These are phyloP conservation scores for Neurospora pannonica DNA, from an alignment of 495 filamentous ascomycete genomes.

Conservation along the genomic window DNA sequence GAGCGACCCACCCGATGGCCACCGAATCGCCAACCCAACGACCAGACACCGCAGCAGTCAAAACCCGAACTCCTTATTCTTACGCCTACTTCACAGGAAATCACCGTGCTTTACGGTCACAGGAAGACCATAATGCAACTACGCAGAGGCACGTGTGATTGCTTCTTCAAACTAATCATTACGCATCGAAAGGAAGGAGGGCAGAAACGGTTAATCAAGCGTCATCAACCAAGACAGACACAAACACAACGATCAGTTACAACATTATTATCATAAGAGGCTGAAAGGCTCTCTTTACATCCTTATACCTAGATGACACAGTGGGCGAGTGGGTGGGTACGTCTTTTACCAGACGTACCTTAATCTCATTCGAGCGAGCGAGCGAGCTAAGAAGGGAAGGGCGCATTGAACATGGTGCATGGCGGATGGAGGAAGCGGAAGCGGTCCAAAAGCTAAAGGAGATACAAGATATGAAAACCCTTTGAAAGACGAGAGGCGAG, in stretches of 20 bases:
- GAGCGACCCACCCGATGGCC: neutral
- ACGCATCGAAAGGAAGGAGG: neutral
- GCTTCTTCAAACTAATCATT: neutral
- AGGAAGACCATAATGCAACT: neutral
- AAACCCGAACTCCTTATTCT: neutral
- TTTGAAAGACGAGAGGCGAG: neutral
- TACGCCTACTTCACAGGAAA: neutral
- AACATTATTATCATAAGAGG: neutral
- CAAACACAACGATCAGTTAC: neutral
- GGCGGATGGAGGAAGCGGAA: neutral
- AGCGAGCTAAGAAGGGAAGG: neutral
- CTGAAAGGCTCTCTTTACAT: neutral
- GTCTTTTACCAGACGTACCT: neutral
- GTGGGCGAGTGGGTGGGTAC: neutral
- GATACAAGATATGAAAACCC: neutral
- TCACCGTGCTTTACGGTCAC: neutral
- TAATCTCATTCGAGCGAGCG: neutral
- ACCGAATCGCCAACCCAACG: neutral
- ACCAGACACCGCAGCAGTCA: neutral
- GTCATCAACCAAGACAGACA: neutral
- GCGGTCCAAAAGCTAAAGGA: neutral
- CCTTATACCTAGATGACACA: neutral
- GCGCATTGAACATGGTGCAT: neutral
- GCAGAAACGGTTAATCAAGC: neutral
- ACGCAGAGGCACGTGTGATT: neutral